A percentile compares a stretch with the other conserved stretches of the same genome.
Evolutionary conservation across 345 rosid genomes (phyloP).

Genomic region (Linum usitatissimum): DNA sequence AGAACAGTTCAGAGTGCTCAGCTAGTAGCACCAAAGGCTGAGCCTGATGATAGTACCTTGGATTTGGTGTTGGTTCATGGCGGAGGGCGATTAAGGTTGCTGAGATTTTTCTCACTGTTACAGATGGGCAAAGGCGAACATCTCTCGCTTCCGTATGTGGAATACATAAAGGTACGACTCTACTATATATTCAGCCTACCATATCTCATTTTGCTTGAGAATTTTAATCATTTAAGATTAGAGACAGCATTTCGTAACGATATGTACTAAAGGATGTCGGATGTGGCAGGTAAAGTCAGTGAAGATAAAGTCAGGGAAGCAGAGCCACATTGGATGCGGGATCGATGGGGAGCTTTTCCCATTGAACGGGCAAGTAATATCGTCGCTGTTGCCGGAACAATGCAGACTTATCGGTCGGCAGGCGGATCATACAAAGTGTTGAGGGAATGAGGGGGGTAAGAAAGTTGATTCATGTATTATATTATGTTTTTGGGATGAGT

Average conservation of each 20-base stretch:
- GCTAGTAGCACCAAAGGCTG: conserved; percentile 89
- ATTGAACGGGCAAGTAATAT: conserved; percentile 71
- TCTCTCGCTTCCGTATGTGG: conserved; percentile 87
- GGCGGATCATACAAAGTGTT: neutral
- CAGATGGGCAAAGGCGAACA: conserved; percentile 90
- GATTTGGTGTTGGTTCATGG: conserved; percentile 91
- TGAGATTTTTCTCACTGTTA: conserved; percentile 76
- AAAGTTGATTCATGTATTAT: too few relatives aligned
- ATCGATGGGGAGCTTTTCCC: conserved; percentile 88
- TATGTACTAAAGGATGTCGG: neutral
- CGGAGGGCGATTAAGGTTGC: conserved; percentile 66
- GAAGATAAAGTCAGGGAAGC: conserved; percentile 69
- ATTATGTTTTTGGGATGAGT: too few relatives aligned
- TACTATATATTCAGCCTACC: neutral
- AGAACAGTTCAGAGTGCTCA: conserved; percentile 92
- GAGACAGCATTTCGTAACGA: too few relatives aligned
- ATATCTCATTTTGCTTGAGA: too few relatives aligned
- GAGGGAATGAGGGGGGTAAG: neutral
- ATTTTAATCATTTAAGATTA: too few relatives aligned
- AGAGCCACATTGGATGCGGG: conserved; percentile 74
- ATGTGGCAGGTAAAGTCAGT: conserved; percentile 74
- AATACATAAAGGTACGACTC: conserved; percentile 70
- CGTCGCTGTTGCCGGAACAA: conserved; percentile 82
- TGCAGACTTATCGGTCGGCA: conserved; percentile 77
- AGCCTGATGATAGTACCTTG: conserved; percentile 75